These are phyloP conservation scores for Ilyonectria sp. DNA, from an alignment of 2,329 filamentous ascomycete species.

Conservation along the genomic window DNA sequence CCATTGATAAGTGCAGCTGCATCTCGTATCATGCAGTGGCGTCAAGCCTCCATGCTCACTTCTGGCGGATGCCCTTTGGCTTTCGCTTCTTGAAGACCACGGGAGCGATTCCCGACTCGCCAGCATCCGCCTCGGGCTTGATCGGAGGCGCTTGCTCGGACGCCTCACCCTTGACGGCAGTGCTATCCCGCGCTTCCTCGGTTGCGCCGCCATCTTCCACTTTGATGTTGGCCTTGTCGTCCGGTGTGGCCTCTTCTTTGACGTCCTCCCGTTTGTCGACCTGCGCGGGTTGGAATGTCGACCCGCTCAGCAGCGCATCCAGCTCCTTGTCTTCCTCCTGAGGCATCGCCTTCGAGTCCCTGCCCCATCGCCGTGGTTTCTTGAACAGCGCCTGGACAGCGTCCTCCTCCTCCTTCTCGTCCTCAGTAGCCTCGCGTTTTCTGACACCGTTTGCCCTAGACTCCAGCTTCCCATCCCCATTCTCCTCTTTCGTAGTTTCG, in stretches of 20 bases:
- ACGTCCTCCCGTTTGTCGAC: conserved; percentile 47
- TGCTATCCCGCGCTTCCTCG: conserved; percentile 26
- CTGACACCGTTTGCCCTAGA: conserved; percentile 70
- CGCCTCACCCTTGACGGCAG: conserved; percentile 60
- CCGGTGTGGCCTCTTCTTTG: conserved; percentile 39
- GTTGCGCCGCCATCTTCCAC: conserved; percentile 25
- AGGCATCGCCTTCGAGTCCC: conserved; percentile 65
- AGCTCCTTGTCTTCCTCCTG: conserved; percentile 69
- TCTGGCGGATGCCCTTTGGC: conserved; percentile 74
- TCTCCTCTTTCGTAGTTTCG: conserved; percentile 59
- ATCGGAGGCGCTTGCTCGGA: conserved; percentile 39
- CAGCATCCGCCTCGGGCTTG: conserved; percentile 51
- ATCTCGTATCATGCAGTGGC: neutral
- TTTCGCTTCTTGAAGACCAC: conserved; percentile 88
- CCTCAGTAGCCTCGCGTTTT: conserved; percentile 74
- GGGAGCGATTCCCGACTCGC: conserved; percentile 52
- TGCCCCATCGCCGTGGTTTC: conserved; percentile 69
- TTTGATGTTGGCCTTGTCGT: conserved; percentile 53
- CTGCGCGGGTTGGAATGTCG: conserved; percentile 45
- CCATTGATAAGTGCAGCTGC: neutral
- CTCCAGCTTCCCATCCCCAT: conserved; percentile 58
- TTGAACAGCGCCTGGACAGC: conserved; percentile 73
- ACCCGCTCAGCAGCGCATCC: conserved; percentile 70
- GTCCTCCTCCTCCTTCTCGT: conserved; percentile 73
- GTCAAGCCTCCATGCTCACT: conserved; percentile 54